Conservation (phyloP, 352 stramenopile species). For the Aphanomyces invadans region DNA sequence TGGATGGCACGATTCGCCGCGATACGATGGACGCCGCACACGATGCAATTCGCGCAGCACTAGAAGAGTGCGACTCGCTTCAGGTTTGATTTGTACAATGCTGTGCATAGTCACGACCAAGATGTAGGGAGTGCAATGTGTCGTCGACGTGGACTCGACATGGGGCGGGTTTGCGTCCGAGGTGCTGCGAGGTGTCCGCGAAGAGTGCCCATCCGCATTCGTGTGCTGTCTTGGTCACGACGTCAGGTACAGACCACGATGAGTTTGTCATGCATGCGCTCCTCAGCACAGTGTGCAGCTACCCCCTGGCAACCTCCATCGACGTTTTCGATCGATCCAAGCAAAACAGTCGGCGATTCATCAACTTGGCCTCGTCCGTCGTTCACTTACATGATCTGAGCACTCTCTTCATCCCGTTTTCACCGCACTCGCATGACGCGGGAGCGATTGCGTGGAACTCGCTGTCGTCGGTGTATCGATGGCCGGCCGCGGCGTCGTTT, state of each 20-base stretch:
- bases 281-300: too few relatives aligned
- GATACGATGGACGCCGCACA: slow-evolving; percentile 53
- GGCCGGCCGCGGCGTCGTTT: background rate
- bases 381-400: slow-evolving; percentile 50
- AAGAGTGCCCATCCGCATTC: slow-evolving; percentile 59
- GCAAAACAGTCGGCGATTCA: slow-evolving; percentile 40
- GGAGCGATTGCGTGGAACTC: slow-evolving; percentile 9
- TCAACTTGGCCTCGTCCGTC: slow-evolving; percentile 65
- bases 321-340: slow-evolving; percentile 42
- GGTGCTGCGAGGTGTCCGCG: slow-evolving; percentile 55
- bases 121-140: slow-evolving; percentile 38
- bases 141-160: slow-evolving; percentile 76
- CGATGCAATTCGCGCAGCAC: slow-evolving; percentile 45
- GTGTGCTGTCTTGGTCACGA: slow-evolving; percentile 37
- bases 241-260: slow-evolving; percentile 5
- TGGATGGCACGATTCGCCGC: slow-evolving; percentile 45
- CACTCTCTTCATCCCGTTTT: slow-evolving; percentile 44
- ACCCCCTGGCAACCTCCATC: background rate
- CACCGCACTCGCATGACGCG: background rate
- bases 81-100: slow-evolving; percentile 21
- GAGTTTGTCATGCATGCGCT: too few relatives aligned
- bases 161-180: slow-evolving; percentile 69
- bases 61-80: slow-evolving; percentile 67
- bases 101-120: background rate
- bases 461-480: slow-evolving; percentile 16